phyloP scores from a whole-genome alignment of 2,329 filamentous ascomycete species.

The Trichocomaceae sp. region DNA sequence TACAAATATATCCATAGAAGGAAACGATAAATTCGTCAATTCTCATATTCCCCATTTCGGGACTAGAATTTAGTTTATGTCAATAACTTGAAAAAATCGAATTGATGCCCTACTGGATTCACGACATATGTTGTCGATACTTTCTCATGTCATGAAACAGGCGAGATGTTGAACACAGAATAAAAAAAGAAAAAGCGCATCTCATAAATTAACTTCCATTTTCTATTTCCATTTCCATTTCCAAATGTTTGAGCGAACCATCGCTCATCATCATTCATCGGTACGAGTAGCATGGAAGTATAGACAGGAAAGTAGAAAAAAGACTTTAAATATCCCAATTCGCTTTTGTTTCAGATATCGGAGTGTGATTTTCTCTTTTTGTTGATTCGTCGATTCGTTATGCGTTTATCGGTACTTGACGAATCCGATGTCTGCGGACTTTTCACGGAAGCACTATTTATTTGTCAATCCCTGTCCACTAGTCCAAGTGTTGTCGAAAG shows the following conservation, averaged over 20 bases:
- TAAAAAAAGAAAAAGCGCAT: neutral
- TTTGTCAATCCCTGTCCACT: neutral
- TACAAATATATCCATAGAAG: no score
- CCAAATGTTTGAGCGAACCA: neutral
- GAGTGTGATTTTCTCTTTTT: neutral
- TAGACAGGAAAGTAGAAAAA: neutral
- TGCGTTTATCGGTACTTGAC: slow-evolving; percentile 42
- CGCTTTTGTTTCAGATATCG: neutral
- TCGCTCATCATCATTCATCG: neutral
- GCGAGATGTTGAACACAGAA: neutral
- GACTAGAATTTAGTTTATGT: neutral
- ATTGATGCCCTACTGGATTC: slow-evolving; percentile 2
- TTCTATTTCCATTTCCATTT: neutral
- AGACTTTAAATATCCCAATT: neutral
- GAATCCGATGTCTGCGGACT: slow-evolving; percentile 62
- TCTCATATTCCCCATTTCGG: neutral
- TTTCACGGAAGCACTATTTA: slow-evolving; percentile 61
- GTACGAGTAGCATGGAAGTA: neutral
- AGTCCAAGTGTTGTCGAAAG: neutral
- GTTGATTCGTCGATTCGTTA: neutral
- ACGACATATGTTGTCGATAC: neutral
- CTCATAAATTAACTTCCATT: neutral
- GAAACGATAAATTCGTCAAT: neutral
- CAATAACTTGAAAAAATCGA: neutral
- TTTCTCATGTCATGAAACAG: neutral